These are phyloP conservation scores for Carex cristatella DNA, from an alignment of 176 grass and related monocot species.

Conservation along the genomic window DNA sequence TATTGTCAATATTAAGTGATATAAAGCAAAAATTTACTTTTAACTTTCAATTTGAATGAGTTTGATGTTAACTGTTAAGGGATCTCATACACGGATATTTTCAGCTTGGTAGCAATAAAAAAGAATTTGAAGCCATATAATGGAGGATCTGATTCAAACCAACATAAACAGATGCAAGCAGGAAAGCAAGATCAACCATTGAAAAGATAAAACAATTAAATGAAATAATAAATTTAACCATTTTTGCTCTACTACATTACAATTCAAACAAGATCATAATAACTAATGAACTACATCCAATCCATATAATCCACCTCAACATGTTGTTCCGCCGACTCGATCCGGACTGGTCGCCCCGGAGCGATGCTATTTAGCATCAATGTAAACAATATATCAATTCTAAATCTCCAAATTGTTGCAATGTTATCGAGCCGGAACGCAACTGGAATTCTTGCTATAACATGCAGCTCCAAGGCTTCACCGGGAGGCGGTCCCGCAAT, in stretches of 20 bases:
- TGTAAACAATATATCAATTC: background rate
- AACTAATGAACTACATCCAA: background rate
- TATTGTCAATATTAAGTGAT: background rate
- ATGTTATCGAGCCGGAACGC: background rate
- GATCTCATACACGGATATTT: too few relatives aligned
- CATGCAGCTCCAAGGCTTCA: background rate
- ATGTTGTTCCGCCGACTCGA: background rate
- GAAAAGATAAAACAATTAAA: background rate
- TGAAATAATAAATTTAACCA: background rate
- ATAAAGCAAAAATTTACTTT: background rate
- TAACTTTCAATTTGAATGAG: background rate
- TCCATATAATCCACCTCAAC: conserved; percentile 18
- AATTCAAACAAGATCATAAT: background rate
- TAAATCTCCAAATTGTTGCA: background rate
- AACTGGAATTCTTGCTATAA: conserved; percentile 2
- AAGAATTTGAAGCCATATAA: background rate
- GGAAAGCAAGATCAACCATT: background rate
- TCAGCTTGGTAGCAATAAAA: background rate
- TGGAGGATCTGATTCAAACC: background rate
- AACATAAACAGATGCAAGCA: background rate
- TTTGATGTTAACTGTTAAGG: too few relatives aligned
- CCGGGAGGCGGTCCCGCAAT: background rate
- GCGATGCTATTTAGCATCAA: background rate
- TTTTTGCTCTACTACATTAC: background rate
- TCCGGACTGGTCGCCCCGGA: conserved; percentile 1